Percentiles rank a stretch among this genome's conserved stretches.
These are phyloP conservation scores for Alternaria sp. DNA, from an alignment of 2,329 filamentous ascomycete species.

Conservation along the genomic window DNA sequence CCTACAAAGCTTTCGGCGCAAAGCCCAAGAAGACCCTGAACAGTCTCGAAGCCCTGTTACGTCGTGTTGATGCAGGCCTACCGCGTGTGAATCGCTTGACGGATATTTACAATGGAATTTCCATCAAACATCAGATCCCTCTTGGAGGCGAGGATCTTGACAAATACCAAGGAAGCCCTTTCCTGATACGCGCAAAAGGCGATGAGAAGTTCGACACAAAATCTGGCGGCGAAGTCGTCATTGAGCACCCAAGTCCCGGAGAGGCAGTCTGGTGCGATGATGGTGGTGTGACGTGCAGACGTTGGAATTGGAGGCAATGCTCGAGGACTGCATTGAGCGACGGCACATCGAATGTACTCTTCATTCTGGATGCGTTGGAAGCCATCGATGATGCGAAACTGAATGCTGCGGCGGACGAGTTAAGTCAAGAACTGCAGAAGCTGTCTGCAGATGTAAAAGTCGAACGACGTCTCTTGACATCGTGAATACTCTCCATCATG, in stretches of 20 bases:
- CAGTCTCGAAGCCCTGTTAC: constrained; percentile 48
- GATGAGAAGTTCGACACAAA: constrained; percentile 45
- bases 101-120: constrained; percentile 51
- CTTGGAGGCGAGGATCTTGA: constrained; percentile 50
- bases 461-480: not conserved
- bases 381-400: constrained; percentile 25
- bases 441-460: constrained; percentile 20
- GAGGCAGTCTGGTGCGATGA: constrained; percentile 52
- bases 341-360: constrained; percentile 44
- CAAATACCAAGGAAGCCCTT: constrained; percentile 45
- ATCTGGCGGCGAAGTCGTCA: constrained; percentile 33
- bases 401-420: constrained; percentile 35
- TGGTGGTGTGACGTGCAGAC: constrained; percentile 47
- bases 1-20: constrained; percentile 50
- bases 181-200: constrained; percentile 42
- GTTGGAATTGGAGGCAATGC: constrained; percentile 52
- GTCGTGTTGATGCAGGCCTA: constrained; percentile 42
- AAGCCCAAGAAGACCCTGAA: constrained; percentile 49
- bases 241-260: constrained; percentile 32
- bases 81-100: constrained; percentile 50
- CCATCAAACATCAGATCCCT: constrained; percentile 49
- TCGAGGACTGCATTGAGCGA: constrained; percentile 46
- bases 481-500: not conserved
- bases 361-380: constrained; percentile 43
- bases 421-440: constrained; percentile 23